Evolutionary conservation across 805 yeast genomes (phyloP), one percentile per base, ranked within the genome.

Genomic region (Saturnispora quitensis): DNA sequence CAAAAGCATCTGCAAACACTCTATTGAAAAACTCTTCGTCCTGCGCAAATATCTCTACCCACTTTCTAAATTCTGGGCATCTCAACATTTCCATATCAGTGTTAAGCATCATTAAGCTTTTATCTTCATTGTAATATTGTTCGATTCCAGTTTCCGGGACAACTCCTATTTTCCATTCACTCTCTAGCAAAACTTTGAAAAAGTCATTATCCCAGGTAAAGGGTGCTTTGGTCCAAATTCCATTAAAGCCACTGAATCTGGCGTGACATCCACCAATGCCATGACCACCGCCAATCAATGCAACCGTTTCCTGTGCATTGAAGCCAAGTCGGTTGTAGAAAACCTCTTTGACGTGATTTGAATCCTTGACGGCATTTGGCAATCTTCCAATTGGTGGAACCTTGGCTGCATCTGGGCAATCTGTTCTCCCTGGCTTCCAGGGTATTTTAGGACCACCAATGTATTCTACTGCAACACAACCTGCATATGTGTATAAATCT

Each of bases 381-480:
- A 87, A 72, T 62, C 86, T 74, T 15, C 86, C 89, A 62, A 80
- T 82, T 18, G 78, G 78, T 34, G 89, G 86, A 15, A 75, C 75
- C 42, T 78, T 75, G 18, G 60, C 55, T 17, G 69, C 62, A 53
- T 75, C 82, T 2, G 65, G 67, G 53, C 75, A 68, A 63, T 87
- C 89, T 8, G 75, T 71, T 66, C 96, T 74, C 42, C 96, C 97
- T 7, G 93, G 84, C 67, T 81, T 81, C 96, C 96, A 89, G 18
- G 77, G 74, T 52, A 87, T 72, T 58, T 79, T 75, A 36, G 95
- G 95, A 5, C 95, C 95, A 25, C 85, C 85, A 69, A 84, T 70
- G 62, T 77, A 86, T 68, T 88, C 91, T 50, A 88, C 69, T 1
- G 91, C 93, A 44, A 75, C 80, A 40, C 83, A 89, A 49, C 95